These are phyloP conservation scores for Tagetes patula DNA, from an alignment of 129 eudicot species.

Conservation along the genomic window DNA sequence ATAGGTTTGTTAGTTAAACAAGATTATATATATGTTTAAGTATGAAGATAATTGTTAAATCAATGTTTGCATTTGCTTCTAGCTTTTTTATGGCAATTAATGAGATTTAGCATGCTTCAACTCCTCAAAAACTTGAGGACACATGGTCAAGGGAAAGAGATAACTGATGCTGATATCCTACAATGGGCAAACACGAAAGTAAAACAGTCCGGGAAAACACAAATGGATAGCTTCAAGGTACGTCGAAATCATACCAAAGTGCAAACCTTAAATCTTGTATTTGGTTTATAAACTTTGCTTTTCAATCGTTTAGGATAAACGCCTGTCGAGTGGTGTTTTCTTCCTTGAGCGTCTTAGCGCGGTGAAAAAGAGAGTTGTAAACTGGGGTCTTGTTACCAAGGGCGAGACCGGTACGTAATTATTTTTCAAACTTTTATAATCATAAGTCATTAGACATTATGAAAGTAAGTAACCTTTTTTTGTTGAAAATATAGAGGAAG, in stretches of 20 bases:
- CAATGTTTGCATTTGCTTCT: constrained; percentile 27
- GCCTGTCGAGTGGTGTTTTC: constrained; percentile 67
- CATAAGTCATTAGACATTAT: not conserved
- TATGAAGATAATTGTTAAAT: no score
- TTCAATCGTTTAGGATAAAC: constrained; percentile 59
- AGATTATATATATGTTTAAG: no score
- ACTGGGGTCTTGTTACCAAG: constrained; percentile 90
- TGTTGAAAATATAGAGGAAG: constrained; percentile 63
- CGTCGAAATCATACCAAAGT: not conserved
- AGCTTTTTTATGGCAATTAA: constrained; percentile 94
- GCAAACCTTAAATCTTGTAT: not conserved
- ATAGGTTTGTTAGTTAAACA: constrained; percentile 44
- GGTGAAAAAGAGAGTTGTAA: constrained; percentile 90
- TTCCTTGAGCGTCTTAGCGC: constrained; percentile 89
- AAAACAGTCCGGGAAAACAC: constrained; percentile 52
- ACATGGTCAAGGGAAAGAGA: constrained; percentile 87
- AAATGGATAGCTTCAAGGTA: constrained; percentile 94
- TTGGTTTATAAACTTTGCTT: not conserved
- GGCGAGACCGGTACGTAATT: constrained; percentile 63
- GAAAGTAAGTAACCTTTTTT: not conserved
- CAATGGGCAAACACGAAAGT: constrained; percentile 94
- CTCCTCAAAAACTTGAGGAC: constrained; percentile 80
- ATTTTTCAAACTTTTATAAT: constrained; percentile 7
- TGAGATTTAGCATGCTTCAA: constrained; percentile 87
- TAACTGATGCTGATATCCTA: constrained; percentile 72